Conservation (phyloP, 176 grass and related monocot species). For the Juncus effusus region DNA sequence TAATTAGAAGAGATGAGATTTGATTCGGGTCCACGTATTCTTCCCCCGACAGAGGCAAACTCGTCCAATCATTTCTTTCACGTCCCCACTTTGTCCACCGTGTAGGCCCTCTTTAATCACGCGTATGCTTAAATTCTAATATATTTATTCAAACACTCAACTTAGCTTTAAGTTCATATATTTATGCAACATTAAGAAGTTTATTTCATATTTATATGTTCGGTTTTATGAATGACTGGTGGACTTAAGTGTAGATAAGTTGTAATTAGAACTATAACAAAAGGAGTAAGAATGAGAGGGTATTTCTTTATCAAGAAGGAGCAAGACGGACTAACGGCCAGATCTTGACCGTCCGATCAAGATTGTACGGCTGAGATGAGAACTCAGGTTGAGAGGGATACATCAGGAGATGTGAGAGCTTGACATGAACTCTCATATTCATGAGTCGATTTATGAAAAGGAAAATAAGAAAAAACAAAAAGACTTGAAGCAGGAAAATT, state of each 20-base stretch:
- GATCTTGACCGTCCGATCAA: not conserved
- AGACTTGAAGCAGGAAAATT: too few relatives aligned
- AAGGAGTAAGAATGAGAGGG: not conserved
- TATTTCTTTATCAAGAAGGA: not conserved
- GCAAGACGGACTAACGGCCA: slow-evolving; percentile 17
- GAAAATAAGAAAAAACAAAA: too few relatives aligned
- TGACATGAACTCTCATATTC: too few relatives aligned
- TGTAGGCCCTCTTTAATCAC: slow-evolving; percentile 14
- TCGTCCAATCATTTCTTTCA: slow-evolving; percentile 14
- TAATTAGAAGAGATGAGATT: not conserved
- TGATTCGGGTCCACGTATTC: slow-evolving; percentile 26
- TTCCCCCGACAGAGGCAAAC: slow-evolving; percentile 25
- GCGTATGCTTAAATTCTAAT: not conserved
- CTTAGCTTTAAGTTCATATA: not conserved
- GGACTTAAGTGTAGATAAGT: slow-evolving; percentile 4
- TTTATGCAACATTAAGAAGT: not conserved
- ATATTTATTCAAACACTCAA: not conserved
- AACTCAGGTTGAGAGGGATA: slow-evolving; percentile 8
- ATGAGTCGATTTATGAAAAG: too few relatives aligned
- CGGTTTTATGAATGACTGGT: not conserved
- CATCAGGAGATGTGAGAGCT: slow-evolving; percentile 1
- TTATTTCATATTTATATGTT: not conserved
- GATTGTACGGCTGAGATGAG: not conserved
- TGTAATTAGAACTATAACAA: not conserved
- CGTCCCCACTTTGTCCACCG: slow-evolving; percentile 20